Base-by-base conservation (phyloP, 441 rosid genomes). In the Manihot esculenta region DNA sequence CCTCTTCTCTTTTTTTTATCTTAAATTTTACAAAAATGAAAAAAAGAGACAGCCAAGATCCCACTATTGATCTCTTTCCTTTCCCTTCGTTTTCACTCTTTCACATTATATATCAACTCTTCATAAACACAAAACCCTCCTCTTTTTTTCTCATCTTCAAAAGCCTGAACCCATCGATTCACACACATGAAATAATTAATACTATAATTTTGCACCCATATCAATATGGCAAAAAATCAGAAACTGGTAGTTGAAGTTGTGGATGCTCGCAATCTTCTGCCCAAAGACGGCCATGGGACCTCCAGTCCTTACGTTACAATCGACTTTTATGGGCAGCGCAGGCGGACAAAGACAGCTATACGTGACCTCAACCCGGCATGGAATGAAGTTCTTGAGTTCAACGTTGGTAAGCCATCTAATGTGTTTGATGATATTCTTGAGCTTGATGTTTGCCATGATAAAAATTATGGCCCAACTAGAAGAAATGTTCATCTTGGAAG, bases 221-320 rank as follows among this genome's bases (percentile, higher is more conserved):
- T 51, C 15, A 38, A 38, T 38, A 80, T 78, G 85, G 74, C 84
- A 4, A 44, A 77, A 41, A 73, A 77, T 41, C 84, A 80, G 71
- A 94, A 86, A 58, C 85, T 94, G 7, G 77, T 88, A 58, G 97
- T 89, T 20, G 96, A 89, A 42, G 94, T 91, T 0, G 77, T 82
- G 0, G 97, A 90, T 23, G 98, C 96, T 3, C 86, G 92, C 4
- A 85, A 88, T 56, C 81, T 94, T 12, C 85, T 85, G 20, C 96
- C 93, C 0, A 94, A 86, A 69, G 98, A 91, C 66, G 98, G 96
- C 3, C 94, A 90, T 71, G 98, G 98, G 10, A 94, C 87, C 66
- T 89, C 98, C 48, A 94, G 97, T 64, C 88, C 98, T 3, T 94
- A 87, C 78, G 97, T 90, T n/a, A 70, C 87, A 50, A 86, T 83